Evolutionary conservation across 495 filamentous ascomycete genomes (phyloP).

Genomic region (Xylaria telfairii): DNA sequence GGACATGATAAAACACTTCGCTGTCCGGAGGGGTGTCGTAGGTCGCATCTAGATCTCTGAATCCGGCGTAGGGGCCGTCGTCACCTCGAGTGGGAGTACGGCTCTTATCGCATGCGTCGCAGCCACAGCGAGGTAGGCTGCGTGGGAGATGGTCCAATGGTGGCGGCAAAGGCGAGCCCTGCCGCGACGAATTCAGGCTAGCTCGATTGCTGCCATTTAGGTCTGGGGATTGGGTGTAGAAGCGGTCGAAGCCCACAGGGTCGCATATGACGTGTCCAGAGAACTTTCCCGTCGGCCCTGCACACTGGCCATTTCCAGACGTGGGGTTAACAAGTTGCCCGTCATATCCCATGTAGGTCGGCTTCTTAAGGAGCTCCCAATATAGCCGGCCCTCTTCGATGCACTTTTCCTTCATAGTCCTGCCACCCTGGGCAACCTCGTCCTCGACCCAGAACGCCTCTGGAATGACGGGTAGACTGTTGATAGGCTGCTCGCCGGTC

Average conservation of each 20-base stretch:
- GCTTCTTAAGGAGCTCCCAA: constrained; percentile 44
- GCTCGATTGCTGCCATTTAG: background rate
- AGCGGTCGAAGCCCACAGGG: constrained; percentile 38
- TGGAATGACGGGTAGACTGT: constrained; percentile 36
- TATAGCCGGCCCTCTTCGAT: constrained; percentile 38
- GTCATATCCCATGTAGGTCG: constrained; percentile 43
- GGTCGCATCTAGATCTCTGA: constrained; percentile 39
- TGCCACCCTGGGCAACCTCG: constrained; percentile 20
- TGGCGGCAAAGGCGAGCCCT: constrained; percentile 15
- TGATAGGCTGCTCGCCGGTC: constrained; percentile 38
- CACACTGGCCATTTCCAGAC: constrained; percentile 18
- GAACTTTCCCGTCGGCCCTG: constrained; percentile 25
- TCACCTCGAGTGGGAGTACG: constrained; percentile 9
- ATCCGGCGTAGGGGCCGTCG: constrained; percentile 34
- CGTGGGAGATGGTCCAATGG: constrained; percentile 38
- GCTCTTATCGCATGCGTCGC: constrained; percentile 28
- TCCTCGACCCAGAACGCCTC: constrained; percentile 37
- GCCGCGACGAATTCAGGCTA: constrained; percentile 1
- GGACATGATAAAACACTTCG: constrained; percentile 34
- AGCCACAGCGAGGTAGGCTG: constrained; percentile 35
- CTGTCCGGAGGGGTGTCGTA: constrained; percentile 33
- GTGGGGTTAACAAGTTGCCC: constrained; percentile 31
- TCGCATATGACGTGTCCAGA: constrained; percentile 42
- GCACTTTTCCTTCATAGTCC: constrained; percentile 32
- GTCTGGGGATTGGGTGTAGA: constrained; percentile 22